A percentile compares a stretch with the other conserved stretches of the same genome.
Conservation (phyloP, 1,139 yeast species). For the Suhomyces panamericanus region DNA sequence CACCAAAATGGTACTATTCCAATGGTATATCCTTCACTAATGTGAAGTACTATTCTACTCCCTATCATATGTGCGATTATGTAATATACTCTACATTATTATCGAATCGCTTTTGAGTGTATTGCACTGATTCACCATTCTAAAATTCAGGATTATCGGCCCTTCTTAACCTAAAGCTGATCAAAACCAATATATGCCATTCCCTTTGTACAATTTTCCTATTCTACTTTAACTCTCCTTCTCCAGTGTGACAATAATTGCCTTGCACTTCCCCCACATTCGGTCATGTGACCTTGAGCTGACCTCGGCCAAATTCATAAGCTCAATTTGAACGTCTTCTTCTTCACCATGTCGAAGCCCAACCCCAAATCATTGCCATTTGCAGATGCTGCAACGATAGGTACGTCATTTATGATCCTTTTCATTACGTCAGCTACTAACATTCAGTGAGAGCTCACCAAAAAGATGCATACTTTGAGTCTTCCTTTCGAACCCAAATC, state of each 20-base stretch:
- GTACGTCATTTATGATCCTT: slow-evolving; percentile 27
- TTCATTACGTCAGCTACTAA: slow-evolving; percentile 14
- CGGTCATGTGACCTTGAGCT: slow-evolving; percentile 1
- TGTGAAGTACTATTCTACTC: no score
- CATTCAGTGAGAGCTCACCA: slow-evolving; percentile 72
- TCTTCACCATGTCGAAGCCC: slow-evolving; percentile 25
- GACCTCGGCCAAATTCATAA: slow-evolving; percentile 6
- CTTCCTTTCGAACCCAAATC: slow-evolving; percentile 53
- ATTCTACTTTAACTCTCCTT: background rate
- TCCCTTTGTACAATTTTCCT: no score
- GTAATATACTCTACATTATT: no score
- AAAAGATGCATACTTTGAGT: slow-evolving; percentile 75
- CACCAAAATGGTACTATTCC: no score
- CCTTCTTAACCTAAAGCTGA: no score
- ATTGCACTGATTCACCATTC: no score
- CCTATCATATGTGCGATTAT: no score
- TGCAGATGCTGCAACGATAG: slow-evolving; percentile 52
- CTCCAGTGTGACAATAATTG: background rate
- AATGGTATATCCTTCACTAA: no score
- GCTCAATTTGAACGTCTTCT: slow-evolving; percentile 1
- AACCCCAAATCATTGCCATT: slow-evolving; percentile 40
- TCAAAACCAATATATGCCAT: no score
- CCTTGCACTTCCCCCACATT: slow-evolving; percentile 2
- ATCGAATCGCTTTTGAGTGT: no score
- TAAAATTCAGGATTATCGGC: no score